Conservation (phyloP, 2,329 filamentous ascomycete species). For the Pezicula radicicola region DNA sequence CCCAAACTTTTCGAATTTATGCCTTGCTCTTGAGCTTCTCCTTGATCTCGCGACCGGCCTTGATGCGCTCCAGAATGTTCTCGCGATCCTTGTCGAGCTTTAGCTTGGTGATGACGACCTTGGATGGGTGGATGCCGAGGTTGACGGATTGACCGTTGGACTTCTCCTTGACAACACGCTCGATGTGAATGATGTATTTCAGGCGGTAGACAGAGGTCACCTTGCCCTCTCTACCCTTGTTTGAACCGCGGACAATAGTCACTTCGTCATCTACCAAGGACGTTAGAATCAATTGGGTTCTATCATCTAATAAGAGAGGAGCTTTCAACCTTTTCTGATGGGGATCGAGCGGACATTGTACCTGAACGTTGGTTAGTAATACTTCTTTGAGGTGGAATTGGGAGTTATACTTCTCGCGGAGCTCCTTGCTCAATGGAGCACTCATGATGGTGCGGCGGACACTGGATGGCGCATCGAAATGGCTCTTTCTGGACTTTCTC, state of each 20-base stretch:
- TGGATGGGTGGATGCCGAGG: slow-evolving; percentile 91
- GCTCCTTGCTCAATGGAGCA: slow-evolving; percentile 92
- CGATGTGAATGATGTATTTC: slow-evolving; percentile 96
- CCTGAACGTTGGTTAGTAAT: slow-evolving; percentile 47
- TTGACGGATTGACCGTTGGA: slow-evolving; percentile 94
- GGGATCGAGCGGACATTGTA: slow-evolving; percentile 75
- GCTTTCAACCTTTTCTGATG: slow-evolving; percentile 67
- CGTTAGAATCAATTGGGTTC: too few relatives aligned
- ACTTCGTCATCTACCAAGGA: slow-evolving; percentile 73
- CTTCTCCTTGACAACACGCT: slow-evolving; percentile 97
- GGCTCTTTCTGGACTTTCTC: slow-evolving; percentile 98
- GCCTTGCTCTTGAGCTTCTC: slow-evolving; percentile 49
- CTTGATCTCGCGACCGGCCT: slow-evolving; percentile 72
- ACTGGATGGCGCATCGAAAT: slow-evolving; percentile 94
- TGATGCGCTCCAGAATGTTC: slow-evolving; percentile 82
- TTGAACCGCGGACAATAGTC: slow-evolving; percentile 82
- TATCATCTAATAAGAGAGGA: too few relatives aligned
- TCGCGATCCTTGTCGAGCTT: slow-evolving; percentile 97
- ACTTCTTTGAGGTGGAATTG: slow-evolving; percentile 34
- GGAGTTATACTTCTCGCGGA: slow-evolving; percentile 98
- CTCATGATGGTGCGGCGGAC: slow-evolving; percentile 96
- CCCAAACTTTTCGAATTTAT: slow-evolving; percentile 12
- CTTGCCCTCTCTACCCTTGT: slow-evolving; percentile 99
- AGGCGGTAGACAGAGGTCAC: slow-evolving; percentile 96
- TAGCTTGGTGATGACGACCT: slow-evolving; percentile 97